A percentile compares a stretch with the other conserved stretches of the same genome.
These are phyloP conservation scores for Podospora anserina DNA, from an alignment of 495 filamentous ascomycete species.

Conservation along the genomic window DNA sequence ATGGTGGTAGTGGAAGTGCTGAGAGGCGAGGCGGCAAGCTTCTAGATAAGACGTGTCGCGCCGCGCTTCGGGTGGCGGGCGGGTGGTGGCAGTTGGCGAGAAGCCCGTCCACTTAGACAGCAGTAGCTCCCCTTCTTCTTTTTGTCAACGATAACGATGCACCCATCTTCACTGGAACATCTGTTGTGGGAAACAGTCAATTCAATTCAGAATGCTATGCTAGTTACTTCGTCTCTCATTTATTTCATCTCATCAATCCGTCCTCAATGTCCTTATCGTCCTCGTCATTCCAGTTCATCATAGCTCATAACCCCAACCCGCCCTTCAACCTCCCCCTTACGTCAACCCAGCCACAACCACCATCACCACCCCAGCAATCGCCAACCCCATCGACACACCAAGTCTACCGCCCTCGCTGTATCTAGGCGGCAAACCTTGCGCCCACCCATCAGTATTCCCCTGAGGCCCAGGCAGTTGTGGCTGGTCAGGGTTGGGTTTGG, in stretches of 20 bases:
- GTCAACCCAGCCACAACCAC: not conserved
- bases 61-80: not conserved
- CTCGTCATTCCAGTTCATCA: not conserved
- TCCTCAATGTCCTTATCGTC: not conserved
- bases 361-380: not conserved
- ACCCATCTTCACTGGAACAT: too few species aligned
- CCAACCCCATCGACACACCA: not conserved
- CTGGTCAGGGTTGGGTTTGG: not conserved
- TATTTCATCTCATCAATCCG: not conserved
- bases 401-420: not conserved
- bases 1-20: slow-evolving; percentile 7
- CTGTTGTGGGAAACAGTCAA: not conserved
- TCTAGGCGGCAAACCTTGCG: not conserved
- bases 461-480: not conserved
- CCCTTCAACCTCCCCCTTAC: not conserved
- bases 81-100: not conserved
- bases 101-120: not conserved
- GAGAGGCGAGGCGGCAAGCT: not conserved
- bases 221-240: not conserved
- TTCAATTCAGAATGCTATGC: not conserved
- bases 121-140: not conserved
- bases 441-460: not conserved
- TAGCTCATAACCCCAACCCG: not conserved
- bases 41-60: not conserved
- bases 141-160: not conserved